These are phyloP conservation scores for Cladochytrium replicatum DNA, from an alignment of 192 early-diverging fungal genomes.

Conservation along the genomic window DNA sequence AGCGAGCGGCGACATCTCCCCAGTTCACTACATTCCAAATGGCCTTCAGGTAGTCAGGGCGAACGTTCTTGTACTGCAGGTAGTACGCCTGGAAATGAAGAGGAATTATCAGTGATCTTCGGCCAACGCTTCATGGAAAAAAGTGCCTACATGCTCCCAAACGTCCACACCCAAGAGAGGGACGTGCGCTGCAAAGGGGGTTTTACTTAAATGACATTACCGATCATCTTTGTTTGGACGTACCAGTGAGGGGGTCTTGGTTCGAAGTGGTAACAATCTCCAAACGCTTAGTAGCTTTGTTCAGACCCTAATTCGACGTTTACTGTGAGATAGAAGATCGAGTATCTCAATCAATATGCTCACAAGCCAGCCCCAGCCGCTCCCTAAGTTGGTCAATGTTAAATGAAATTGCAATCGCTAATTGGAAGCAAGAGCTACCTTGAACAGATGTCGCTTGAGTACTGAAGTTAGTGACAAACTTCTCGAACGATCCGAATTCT, in stretches of 20 bases:
- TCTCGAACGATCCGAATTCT: constrained; percentile 80
- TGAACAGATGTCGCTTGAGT: constrained; percentile 71
- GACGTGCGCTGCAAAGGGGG: too few species aligned
- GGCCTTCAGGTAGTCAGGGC: constrained; percentile 88
- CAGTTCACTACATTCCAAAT: constrained; percentile 97
- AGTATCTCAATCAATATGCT: too few species aligned
- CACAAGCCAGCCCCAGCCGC: constrained; percentile 90
- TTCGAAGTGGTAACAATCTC: constrained; percentile 83
- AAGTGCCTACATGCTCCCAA: constrained; percentile 90
- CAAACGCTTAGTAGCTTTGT: constrained; percentile 62
- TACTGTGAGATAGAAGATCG: too few species aligned
- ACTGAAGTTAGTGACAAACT: constrained; percentile 68
- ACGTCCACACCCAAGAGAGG: constrained; percentile 90
- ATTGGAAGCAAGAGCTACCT: constrained; percentile 39
- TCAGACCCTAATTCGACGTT: too few species aligned
- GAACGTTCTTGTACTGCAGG: constrained; percentile 94
- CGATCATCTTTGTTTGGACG: too few species aligned
- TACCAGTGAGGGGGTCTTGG: constrained; percentile 65
- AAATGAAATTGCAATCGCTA: constrained; percentile 1
- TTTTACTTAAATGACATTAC: too few species aligned
- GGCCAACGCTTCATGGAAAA: too few species aligned
- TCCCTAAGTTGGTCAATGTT: too few species aligned
- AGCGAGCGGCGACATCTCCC: constrained; percentile 86
- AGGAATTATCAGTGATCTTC: background rate
- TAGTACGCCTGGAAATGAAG: constrained; percentile 68